A percentile compares a stretch with the other conserved stretches of the same genome.
Evolutionary conservation across 2,329 filamentous ascomycete genomes (phyloP).

Genomic region (Colletotrichum destructivum): DNA sequence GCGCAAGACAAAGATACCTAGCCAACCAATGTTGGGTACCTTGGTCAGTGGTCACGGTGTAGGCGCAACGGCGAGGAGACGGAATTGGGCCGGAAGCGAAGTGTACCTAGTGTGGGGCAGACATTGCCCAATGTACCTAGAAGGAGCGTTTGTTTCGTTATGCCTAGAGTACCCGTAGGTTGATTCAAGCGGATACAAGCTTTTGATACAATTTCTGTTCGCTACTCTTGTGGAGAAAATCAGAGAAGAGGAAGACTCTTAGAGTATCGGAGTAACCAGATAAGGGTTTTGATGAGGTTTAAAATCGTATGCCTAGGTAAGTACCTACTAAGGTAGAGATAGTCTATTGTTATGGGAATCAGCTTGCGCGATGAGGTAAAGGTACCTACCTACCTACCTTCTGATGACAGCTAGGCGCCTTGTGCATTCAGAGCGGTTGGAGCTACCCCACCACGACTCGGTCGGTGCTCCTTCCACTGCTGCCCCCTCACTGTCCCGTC

Average conservation of each 20-base stretch:
- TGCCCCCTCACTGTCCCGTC: neutral
- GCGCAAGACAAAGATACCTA: neutral
- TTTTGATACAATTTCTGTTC: neutral
- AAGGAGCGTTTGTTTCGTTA: constrained; percentile 4
- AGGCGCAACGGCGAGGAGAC: neutral
- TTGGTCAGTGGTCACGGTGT: too few species aligned
- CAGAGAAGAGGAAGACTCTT: neutral
- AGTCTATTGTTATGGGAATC: too few species aligned
- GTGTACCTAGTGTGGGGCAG: neutral
- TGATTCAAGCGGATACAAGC: neutral
- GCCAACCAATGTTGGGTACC: neutral
- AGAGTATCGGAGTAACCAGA: too few species aligned
- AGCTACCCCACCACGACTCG: neutral
- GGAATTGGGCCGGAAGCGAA: neutral
- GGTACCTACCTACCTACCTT: too few species aligned
- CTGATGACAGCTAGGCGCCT: neutral
- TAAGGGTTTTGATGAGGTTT: too few species aligned
- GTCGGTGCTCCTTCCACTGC: neutral
- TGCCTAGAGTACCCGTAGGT: neutral
- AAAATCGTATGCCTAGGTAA: too few species aligned
- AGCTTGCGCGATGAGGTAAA: too few species aligned
- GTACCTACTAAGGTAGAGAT: too few species aligned
- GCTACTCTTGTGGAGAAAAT: neutral
- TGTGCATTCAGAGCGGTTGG: neutral
- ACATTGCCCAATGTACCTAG: neutral